Base-by-base conservation (phyloP, 2,329 filamentous ascomycete species). In the Fusarium liriodendri region DNA sequence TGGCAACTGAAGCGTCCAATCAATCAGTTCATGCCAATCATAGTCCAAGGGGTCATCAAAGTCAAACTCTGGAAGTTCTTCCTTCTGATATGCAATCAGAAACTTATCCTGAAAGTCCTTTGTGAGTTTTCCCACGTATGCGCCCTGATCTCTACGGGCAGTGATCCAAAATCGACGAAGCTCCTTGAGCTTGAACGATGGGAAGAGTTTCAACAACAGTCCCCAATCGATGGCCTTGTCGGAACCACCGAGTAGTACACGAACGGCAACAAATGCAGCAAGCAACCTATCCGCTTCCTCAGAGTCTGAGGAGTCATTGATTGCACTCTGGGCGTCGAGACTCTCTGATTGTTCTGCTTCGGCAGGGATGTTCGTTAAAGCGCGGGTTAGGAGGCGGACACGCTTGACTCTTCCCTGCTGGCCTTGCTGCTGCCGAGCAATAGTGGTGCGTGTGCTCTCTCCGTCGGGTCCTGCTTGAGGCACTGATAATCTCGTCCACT, bases 11-110 rank as follows among this genome's bases (percentile, higher is more conserved):
- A 90, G 83, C 1, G 91, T 88, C 94, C 94, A 96, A 38, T 87
- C 85, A 55, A 95, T 87, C 7, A 95, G 81, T 6, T 80, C 81
- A 11, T 85, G 82, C 93, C 94, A 95, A 77, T 95, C 91, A 68
- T 94, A 94, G 2, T 87, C 86, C 42, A 88, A 80, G 0, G 91
- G 85, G 54, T 92, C 83, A 60, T 93, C 86, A 72, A 89, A 93
- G 79, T 94, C 85, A 22, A 95, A 85, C 2, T 85, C 80, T 2
- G 90, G 87, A 1, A 95, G 74, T 70, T 92, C 87, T 10, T 88
- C 87, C 2, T 85, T 85, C 72, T 91, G 88, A 73, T 95, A 94
- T 0, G 93, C 93, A 55, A 86, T 82, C 7, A 94, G 82, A 74
- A 94, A 94, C 9, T 85, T 86, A 18, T 89, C 84, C 75, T 93